These are phyloP conservation scores for Ogataea henricii DNA, from an alignment of 805 yeast genomes.

Conservation along the genomic window DNA sequence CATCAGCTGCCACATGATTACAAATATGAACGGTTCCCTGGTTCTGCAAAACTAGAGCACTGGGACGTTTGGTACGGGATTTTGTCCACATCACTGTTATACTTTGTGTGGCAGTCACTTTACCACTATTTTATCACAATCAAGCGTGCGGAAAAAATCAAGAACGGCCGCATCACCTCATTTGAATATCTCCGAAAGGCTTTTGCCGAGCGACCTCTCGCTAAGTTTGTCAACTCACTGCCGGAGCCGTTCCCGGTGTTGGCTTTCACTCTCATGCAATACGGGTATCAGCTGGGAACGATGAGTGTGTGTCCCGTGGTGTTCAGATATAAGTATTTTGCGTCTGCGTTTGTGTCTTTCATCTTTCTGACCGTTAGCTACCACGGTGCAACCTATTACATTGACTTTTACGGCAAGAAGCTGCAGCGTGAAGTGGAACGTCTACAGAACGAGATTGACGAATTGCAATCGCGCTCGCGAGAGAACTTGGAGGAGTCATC, in stretches of 20 bases:
- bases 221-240: conserved; percentile 74
- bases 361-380: conserved; percentile 82
- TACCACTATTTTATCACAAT: conserved; percentile 93
- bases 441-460: conserved; percentile 69
- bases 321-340: conserved; percentile 68
- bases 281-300: conserved; percentile 79
- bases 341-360: conserved; percentile 63
- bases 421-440: conserved; percentile 81
- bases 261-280: conserved; percentile 85
- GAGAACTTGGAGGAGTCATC: neutral
- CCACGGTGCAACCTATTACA: conserved; percentile 93
- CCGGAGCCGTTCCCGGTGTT: conserved; percentile 87
- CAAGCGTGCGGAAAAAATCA: conserved; percentile 73
- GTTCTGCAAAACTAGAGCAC: conserved; percentile 64
- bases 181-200: conserved; percentile 80
- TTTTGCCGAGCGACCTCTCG: conserved; percentile 64
- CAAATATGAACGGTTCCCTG: conserved; percentile 68
- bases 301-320: conserved; percentile 92
- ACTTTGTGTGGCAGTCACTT: conserved; percentile 84
- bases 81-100: conserved; percentile 75
- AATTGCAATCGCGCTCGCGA: conserved; percentile 43
- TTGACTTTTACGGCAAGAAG: conserved; percentile 88
- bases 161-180: conserved; percentile 83
- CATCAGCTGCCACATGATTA: conserved; percentile 65
- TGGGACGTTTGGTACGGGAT: conserved; percentile 77